Percentiles rank a stretch among this genome's conserved stretches.
These are phyloP conservation scores for Hypoxylon rubiginosum DNA, from an alignment of 2,329 filamentous ascomycete genomes.

Conservation along the genomic window DNA sequence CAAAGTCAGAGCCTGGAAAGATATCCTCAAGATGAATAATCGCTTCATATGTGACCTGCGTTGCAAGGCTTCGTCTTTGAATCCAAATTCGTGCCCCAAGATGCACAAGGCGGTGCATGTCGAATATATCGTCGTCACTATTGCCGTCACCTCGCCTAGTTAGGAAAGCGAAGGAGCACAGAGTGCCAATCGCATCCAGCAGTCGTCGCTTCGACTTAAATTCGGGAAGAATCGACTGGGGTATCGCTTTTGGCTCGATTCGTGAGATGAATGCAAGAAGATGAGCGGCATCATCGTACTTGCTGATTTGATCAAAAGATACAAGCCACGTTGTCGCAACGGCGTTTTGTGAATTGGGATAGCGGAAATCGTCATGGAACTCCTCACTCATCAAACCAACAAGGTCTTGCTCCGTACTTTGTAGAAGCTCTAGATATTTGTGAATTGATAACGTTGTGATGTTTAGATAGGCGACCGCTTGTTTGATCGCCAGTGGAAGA, in stretches of 20 bases:
- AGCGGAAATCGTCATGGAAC: slow-evolving; percentile 53
- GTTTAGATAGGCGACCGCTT: slow-evolving; percentile 41
- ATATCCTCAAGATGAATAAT: neutral
- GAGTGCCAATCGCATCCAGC: slow-evolving; percentile 46
- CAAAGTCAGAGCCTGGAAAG: slow-evolving; percentile 12
- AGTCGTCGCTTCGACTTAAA: slow-evolving; percentile 13
- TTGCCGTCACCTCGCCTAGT: slow-evolving; percentile 35
- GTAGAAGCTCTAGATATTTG: slow-evolving; percentile 54
- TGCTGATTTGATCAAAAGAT: slow-evolving; percentile 56
- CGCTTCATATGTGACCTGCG: neutral
- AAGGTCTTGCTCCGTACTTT: slow-evolving; percentile 49
- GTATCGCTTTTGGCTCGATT: slow-evolving; percentile 58
- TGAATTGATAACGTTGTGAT: slow-evolving; percentile 15
- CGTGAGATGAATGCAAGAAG: slow-evolving; percentile 57
- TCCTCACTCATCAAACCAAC: slow-evolving; percentile 52
- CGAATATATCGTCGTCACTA: slow-evolving; percentile 41
- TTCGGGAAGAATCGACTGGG: slow-evolving; percentile 51
- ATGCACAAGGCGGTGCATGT: slow-evolving; percentile 56
- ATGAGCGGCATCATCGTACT: slow-evolving; percentile 50
- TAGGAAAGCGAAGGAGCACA: slow-evolving; percentile 52
- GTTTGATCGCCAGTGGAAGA: slow-evolving; percentile 52
- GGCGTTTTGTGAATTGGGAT: slow-evolving; percentile 51
- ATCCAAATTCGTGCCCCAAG: slow-evolving; percentile 49
- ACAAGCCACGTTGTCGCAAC: slow-evolving; percentile 57
- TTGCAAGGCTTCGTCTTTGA: slow-evolving; percentile 19